These are phyloP conservation scores for Fusarium robinianum DNA, from an alignment of 2,329 filamentous ascomycete genomes.

Conservation along the genomic window DNA sequence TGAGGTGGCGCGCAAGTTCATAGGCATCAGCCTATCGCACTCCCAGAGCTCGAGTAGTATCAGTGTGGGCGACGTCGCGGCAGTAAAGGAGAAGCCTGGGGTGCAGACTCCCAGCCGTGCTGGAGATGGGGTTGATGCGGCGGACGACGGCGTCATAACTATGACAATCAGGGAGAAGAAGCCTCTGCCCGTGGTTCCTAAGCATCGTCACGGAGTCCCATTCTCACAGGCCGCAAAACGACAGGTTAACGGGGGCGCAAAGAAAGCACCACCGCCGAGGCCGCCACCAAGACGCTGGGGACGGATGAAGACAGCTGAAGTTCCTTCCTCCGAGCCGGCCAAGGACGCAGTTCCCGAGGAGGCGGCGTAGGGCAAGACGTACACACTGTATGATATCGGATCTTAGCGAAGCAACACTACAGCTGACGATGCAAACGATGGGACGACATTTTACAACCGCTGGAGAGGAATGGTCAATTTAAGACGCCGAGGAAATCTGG, in stretches of 20 bases:
- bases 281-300: conserved; percentile 53
- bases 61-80: conserved; percentile 78
- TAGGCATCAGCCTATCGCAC: conserved; percentile 73
- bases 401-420: background rate
- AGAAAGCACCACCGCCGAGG: conserved; percentile 52
- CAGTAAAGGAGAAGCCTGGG: conserved; percentile 79
- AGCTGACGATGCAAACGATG: background rate
- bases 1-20: conserved; percentile 60
- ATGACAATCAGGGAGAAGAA: conserved; percentile 48
- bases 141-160: conserved; percentile 30
- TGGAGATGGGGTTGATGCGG: conserved; percentile 35
- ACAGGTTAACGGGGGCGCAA: conserved; percentile 38
- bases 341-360: conserved; percentile 29
- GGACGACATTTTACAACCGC: background rate
- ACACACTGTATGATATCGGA: background rate
- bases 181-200: conserved; percentile 59
- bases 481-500: conserved; percentile 10
- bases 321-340: conserved; percentile 38
- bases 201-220: conserved; percentile 58
- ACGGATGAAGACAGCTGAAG: conserved; percentile 45
- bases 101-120: conserved; percentile 76
- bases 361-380: conserved; percentile 8
- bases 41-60: conserved; percentile 70
- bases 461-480: conserved; percentile 12
- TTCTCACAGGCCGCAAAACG: conserved; percentile 42